Conservation (phyloP, 371 early-diverging fungal species). For the Circinella umbellata region DNA sequence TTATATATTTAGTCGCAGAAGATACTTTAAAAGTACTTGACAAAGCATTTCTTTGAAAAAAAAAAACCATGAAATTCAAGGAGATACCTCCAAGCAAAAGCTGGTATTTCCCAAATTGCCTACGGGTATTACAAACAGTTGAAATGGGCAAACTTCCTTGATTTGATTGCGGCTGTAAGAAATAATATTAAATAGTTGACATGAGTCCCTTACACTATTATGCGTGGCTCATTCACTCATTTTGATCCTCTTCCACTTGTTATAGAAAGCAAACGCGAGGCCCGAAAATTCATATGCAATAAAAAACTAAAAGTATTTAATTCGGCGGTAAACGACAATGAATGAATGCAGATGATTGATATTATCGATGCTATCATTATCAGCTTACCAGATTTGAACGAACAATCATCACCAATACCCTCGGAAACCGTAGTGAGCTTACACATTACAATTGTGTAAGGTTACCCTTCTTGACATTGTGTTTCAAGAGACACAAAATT, state of each 20-base stretch:
- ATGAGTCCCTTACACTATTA: background rate
- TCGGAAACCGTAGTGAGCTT: background rate
- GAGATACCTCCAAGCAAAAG: background rate
- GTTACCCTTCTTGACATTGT: slow-evolving; percentile 8
- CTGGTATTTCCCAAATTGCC: background rate
- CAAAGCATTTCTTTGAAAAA: slow-evolving; percentile 3
- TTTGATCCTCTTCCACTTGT: slow-evolving; percentile 4
- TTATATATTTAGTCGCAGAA: slow-evolving; percentile 8
- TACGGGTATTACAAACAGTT: background rate
- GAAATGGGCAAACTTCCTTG: background rate
- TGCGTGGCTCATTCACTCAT: background rate
- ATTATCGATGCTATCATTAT: background rate
- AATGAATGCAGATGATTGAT: slow-evolving; percentile 5
- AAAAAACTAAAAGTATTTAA: slow-evolving; percentile 3
- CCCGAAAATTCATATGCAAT: slow-evolving; percentile 3
- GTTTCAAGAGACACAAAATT: slow-evolving; percentile 1
- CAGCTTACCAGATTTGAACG: too few relatives aligned
- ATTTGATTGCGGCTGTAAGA: background rate
- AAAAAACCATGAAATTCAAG: background rate
- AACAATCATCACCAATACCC: too few relatives aligned
- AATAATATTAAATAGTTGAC: background rate
- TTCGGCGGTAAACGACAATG: slow-evolving; percentile 1
- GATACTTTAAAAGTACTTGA: background rate
- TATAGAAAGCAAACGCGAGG: slow-evolving; percentile 7
- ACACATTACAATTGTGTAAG: slow-evolving; percentile 1